Conservation (phyloP, 1,284 basidiomycete species). For the Ganoderma lucidum region DNA sequence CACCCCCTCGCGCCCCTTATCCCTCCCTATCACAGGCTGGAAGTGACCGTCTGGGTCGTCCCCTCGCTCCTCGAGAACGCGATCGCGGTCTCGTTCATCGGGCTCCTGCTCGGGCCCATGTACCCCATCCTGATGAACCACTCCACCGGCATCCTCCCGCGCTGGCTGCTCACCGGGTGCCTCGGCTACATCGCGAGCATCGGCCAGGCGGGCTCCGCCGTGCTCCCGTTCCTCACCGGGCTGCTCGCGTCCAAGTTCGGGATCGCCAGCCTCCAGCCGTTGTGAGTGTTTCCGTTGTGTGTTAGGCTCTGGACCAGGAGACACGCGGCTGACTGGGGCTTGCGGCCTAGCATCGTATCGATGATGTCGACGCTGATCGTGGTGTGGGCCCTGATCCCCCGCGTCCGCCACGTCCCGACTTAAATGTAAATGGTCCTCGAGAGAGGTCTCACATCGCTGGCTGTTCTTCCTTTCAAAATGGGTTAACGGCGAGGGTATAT, state of each 20-base stretch:
- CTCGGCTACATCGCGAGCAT: slow-evolving; percentile 75
- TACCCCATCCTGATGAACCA: slow-evolving; percentile 73
- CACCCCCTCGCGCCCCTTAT: not conserved
- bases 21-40: slow-evolving; percentile 47
- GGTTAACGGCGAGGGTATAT: not conserved
- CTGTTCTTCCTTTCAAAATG: not conserved
- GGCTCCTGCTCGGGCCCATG: slow-evolving; percentile 55
- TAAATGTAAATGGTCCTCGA: not conserved
- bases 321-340: not conserved
- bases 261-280: slow-evolving; percentile 63
- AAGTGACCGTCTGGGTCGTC: slow-evolving; percentile 71
- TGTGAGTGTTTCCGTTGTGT: slow-evolving; percentile 50
- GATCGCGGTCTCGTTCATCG: slow-evolving; percentile 64
- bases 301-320: too few species aligned
- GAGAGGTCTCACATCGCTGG: not conserved
- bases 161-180: slow-evolving; percentile 67
- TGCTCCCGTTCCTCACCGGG: slow-evolving; percentile 72
- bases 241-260: slow-evolving; percentile 61
- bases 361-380: slow-evolving; percentile 45
- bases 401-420: slow-evolving; percentile 36
- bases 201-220: slow-evolving; percentile 71
- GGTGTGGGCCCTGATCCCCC: slow-evolving; percentile 42
- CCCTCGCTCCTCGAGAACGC: slow-evolving; percentile 66
- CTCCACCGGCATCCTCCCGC: slow-evolving; percentile 63
- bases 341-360: slow-evolving; percentile 35